These are phyloP conservation scores for Melanogaster broomeanus DNA, from an alignment of 768 basidiomycete genomes.

Conservation along the genomic window DNA sequence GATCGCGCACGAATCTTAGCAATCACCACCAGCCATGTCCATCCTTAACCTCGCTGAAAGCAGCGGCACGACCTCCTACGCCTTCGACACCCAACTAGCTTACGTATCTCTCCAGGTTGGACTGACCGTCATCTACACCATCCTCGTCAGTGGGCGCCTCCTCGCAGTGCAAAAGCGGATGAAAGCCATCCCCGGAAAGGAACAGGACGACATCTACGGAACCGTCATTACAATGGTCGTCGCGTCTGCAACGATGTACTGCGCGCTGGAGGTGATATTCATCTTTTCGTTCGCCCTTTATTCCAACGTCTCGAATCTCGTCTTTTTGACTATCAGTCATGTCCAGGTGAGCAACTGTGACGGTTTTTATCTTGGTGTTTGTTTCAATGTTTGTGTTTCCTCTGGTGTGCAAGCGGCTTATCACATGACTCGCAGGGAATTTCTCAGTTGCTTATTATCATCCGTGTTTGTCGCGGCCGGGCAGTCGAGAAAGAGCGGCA, in stretches of 20 bases:
- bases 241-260: conserved; percentile 36
- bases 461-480: conserved; percentile 36
- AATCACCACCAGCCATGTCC: conserved; percentile 11
- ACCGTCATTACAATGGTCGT: conserved; percentile 33
- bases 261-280: conserved; percentile 29
- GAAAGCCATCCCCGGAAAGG: conserved; percentile 10
- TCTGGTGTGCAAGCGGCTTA: too few species aligned
- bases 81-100: conserved; percentile 19
- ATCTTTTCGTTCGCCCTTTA: conserved; percentile 29
- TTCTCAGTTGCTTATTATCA: conserved; percentile 36
- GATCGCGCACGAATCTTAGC: neutral
- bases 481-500: conserved; percentile 11
- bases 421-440: conserved; percentile 26
- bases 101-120: conserved; percentile 33
- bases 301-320: conserved; percentile 30
- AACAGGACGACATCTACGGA: conserved; percentile 24
- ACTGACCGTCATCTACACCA: conserved; percentile 31
- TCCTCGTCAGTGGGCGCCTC: conserved; percentile 33
- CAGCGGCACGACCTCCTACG: conserved; percentile 13
- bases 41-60: conserved; percentile 13
- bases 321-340: conserved; percentile 34
- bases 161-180: conserved; percentile 18
- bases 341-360: conserved; percentile 32
- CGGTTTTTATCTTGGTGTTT: too few species aligned
- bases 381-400: too few species aligned